Conservation (phyloP, 2,329 filamentous ascomycete genomes). For the Lachnellula arida region DNA sequence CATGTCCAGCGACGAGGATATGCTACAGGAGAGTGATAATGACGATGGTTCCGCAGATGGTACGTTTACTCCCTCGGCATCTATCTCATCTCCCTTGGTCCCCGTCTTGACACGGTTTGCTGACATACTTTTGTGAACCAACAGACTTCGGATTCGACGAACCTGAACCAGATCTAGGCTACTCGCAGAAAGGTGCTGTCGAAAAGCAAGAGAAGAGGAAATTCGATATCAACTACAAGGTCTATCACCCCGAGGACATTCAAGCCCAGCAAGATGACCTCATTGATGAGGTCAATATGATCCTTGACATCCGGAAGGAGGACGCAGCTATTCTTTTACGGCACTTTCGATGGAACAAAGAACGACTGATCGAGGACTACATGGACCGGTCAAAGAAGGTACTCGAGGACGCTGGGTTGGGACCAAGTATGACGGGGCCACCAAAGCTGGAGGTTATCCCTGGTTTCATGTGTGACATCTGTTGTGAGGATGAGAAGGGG, state of each 20-base stretch:
- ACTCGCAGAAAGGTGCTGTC: slow-evolving; percentile 60
- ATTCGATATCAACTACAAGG: slow-evolving; percentile 81
- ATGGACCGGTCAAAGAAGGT: slow-evolving; percentile 83
- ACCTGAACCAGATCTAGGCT: slow-evolving; percentile 43
- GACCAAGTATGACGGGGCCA: slow-evolving; percentile 53
- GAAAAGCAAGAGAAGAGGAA: slow-evolving; percentile 62
- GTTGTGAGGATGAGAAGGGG: slow-evolving; percentile 79
- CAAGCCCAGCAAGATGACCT: slow-evolving; percentile 80
- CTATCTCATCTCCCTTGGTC: neutral
- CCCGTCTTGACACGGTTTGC: slow-evolving; percentile 3
- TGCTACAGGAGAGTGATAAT: slow-evolving; percentile 73
- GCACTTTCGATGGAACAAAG: slow-evolving; percentile 92
- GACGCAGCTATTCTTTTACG: slow-evolving; percentile 86
- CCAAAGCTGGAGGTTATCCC: slow-evolving; percentile 66
- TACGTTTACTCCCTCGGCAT: slow-evolving; percentile 14
- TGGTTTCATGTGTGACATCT: slow-evolving; percentile 90
- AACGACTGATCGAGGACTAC: slow-evolving; percentile 88
- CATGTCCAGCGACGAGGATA: slow-evolving; percentile 70
- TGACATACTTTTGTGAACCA: neutral
- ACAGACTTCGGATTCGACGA: slow-evolving; percentile 42
- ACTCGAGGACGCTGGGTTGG: slow-evolving; percentile 79
- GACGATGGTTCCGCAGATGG: slow-evolving; percentile 52
- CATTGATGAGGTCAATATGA: slow-evolving; percentile 84
- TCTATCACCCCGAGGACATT: slow-evolving; percentile 76
- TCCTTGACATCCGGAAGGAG: slow-evolving; percentile 84